Conservation (phyloP, 176 grass and related monocot genomes). For the Bromus sterilis region DNA sequence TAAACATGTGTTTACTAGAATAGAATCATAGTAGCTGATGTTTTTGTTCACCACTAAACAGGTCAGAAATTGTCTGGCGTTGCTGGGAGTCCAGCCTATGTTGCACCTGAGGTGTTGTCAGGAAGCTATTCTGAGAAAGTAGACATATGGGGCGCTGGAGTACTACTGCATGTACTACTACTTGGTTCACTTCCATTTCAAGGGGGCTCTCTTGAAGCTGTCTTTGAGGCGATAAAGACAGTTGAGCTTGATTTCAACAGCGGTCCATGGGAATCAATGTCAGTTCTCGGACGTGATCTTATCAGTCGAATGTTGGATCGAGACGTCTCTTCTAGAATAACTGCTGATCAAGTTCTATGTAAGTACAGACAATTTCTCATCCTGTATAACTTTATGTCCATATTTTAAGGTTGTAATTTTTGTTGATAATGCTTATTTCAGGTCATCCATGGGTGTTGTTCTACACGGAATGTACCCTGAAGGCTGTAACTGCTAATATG, state of each 20-base stretch:
- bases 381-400: background rate
- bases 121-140: constrained; percentile 86
- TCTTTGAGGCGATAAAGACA: constrained; percentile 84
- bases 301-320: constrained; percentile 68
- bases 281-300: constrained; percentile 63
- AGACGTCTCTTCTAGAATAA: constrained; percentile 65
- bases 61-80: constrained; percentile 85
- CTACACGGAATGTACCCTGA: constrained; percentile 54
- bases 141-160: constrained; percentile 88
- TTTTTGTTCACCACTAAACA: constrained; percentile 21
- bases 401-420: background rate
- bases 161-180: constrained; percentile 75
- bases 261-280: constrained; percentile 56
- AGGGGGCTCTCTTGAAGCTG: constrained; percentile 59
- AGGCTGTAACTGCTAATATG: constrained; percentile 30
- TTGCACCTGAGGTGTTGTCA: constrained; percentile 83
- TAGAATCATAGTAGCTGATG: background rate
- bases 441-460: constrained; percentile 81
- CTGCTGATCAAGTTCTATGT: constrained; percentile 71
- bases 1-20: background rate
- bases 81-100: constrained; percentile 95
- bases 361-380: constrained; percentile 6
- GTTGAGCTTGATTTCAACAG: constrained; percentile 68
- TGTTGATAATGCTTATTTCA: constrained; percentile 34
- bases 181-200: constrained; percentile 84